Evolutionary conservation across 345 rosid genomes (phyloP), one percentile per base, ranked within the genome.

Genomic region (Acer campestre): DNA sequence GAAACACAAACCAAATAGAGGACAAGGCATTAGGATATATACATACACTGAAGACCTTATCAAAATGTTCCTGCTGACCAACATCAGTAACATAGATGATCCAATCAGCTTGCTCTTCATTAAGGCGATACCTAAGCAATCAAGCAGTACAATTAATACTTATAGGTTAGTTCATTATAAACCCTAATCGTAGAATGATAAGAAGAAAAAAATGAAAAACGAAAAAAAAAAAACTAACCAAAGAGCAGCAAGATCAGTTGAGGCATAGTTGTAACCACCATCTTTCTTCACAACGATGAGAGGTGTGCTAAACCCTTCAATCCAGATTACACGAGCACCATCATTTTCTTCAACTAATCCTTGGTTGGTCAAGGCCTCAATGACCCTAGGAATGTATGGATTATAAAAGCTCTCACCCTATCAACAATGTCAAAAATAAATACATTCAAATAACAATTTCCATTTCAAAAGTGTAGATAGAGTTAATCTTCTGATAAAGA

Each of bases 361-460:
- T 80, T 84, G 77, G 72, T 82, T 82, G 65, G 70, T 82, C 74
- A 96, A 77, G 23, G 76, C 80, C 80, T 87, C 90, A 79, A 96
- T 82, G 12, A 91, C 88, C 49, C 79, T 75, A 5, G 94, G 88
- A 80, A 96, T 94, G 79, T 81, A 81, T 0, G 94, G 97, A 77
- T 96, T 96, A 79, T 96, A 94, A 82, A 96, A 96, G 88, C 99
- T 96, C 85, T 96, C 99, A 14, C 99, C 99, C 98, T 96, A 82
- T 70, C 76, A 86, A 74, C 51, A 77, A 35, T 4, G 56, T 49
- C 74, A 18, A 18, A 63, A 49, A 23, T 67, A 62, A 1, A 17
- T 23, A 35, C 38, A 35, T 35, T 35, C 38, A 35, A 35, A 35
- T 35, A 35, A 35, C 38, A 35, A 35, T 35, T 35, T 35, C 38